Percentiles rank a stretch among this genome's conserved stretches.
Evolutionary conservation across 2,329 filamentous ascomycete species (phyloP).

Genomic region (Chaetomiaceae sp.): DNA sequence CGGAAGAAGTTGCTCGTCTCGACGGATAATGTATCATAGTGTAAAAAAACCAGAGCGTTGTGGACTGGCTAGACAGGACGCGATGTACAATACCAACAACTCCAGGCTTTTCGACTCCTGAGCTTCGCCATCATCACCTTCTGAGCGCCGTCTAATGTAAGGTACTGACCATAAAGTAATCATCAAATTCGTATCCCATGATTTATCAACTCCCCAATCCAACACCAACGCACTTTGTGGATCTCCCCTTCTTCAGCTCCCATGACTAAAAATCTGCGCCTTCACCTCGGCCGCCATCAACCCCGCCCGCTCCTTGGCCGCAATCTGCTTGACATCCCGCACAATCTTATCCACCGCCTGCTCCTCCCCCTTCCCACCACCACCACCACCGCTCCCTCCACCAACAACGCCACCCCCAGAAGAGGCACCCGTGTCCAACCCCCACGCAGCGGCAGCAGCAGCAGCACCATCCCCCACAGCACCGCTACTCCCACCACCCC

Average conservation of each 20-base stretch:
- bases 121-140: background rate
- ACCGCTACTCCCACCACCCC: too few species aligned
- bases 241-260: too few species aligned
- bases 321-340: slow-evolving; percentile 57
- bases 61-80: background rate
- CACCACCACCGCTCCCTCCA: slow-evolving; percentile 8
- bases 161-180: too few species aligned
- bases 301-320: slow-evolving; percentile 58
- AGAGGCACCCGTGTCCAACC: too few species aligned
- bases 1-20: too few species aligned
- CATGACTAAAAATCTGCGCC: slow-evolving; percentile 52
- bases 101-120: background rate
- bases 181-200: slow-evolving; percentile 7
- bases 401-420: background rate
- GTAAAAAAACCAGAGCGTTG: too few species aligned
- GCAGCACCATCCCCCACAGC: background rate
- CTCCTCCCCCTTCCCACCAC: slow-evolving; percentile 22
- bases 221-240: too few species aligned
- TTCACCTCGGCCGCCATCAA: slow-evolving; percentile 60
- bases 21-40: slow-evolving; percentile 9
- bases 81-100: slow-evolving; percentile 5
- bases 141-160: slow-evolving; percentile 11
- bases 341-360: slow-evolving; percentile 55
- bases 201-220: background rate
- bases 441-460: too few species aligned